These are phyloP conservation scores for Pichia eremophila DNA, from an alignment of 805 yeast genomes.

Conservation along the genomic window DNA sequence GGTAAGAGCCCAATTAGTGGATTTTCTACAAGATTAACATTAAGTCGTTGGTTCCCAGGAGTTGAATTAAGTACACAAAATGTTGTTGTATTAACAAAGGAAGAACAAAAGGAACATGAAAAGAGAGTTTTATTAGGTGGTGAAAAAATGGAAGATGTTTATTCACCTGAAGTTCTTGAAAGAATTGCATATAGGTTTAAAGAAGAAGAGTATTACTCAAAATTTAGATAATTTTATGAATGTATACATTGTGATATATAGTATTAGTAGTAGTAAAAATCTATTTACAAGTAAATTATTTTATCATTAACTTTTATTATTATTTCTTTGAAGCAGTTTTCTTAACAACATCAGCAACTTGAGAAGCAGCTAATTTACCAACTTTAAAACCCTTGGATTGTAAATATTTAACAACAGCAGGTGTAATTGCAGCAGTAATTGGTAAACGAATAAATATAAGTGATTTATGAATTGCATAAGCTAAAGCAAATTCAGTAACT, in stretches of 20 bases:
- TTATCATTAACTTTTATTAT: neutral
- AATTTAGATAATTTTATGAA: conserved; percentile 31
- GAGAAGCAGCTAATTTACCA: conserved; percentile 29
- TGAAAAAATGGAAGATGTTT: conserved; percentile 54
- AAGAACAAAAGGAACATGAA: conserved; percentile 79
- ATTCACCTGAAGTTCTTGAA: conserved; percentile 47
- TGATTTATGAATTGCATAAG: conserved; percentile 89
- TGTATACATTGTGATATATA: neutral
- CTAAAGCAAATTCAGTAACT: conserved; percentile 79
- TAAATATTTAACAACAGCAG: conserved; percentile 56
- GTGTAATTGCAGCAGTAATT: conserved; percentile 85
- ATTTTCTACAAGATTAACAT: conserved; percentile 66
- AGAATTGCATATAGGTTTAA: conserved; percentile 53
- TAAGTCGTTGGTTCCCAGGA: conserved; percentile 77
- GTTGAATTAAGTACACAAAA: conserved; percentile 63
- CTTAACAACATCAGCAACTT: neutral
- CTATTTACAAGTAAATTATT: neutral
- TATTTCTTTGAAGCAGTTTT: neutral
- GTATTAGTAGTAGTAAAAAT: no score
- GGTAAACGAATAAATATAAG: conserved; percentile 80
- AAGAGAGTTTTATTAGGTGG: conserved; percentile 60
- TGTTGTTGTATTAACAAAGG: conserved; percentile 79
- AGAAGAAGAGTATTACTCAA: conserved; percentile 67
- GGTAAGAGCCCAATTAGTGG: conserved; percentile 88
- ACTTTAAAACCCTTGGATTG: conserved; percentile 74